Percentiles rank a stretch among this genome's conserved stretches.
These are phyloP conservation scores for Entomortierella parvispora DNA, from an alignment of 192 early-diverging fungal genomes.

Conservation along the genomic window DNA sequence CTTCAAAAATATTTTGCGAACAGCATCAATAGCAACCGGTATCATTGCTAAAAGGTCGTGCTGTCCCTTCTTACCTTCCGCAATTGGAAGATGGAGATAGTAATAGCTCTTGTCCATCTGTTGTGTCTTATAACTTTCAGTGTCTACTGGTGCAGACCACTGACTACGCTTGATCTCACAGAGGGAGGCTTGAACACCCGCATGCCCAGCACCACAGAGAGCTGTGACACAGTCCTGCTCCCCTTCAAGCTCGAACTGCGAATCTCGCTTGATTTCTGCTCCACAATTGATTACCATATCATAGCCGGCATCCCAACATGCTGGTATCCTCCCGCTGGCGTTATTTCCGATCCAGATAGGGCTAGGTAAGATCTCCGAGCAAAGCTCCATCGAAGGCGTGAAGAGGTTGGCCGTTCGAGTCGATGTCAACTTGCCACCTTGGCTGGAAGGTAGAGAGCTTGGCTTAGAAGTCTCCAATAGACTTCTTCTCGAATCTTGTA, in stretches of 20 bases:
- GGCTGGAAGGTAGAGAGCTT: too few species aligned
- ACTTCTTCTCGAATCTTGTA: slow-evolving; percentile 19
- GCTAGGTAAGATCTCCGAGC: slow-evolving; percentile 42
- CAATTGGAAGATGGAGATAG: slow-evolving; percentile 81
- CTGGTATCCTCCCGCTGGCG: slow-evolving; percentile 37
- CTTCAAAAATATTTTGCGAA: slow-evolving; percentile 43
- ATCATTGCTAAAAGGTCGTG: slow-evolving; percentile 67
- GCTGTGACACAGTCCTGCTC: not conserved
- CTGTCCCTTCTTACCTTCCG: slow-evolving; percentile 91
- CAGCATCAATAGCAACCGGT: slow-evolving; percentile 64
- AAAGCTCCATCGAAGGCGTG: slow-evolving; percentile 48
- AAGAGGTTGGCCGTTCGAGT: not conserved
- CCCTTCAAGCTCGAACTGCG: slow-evolving; percentile 12
- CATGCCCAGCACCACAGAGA: slow-evolving; percentile 15
- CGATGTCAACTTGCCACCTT: slow-evolving; percentile 29
- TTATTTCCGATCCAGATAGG: slow-evolving; percentile 51
- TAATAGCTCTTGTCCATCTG: slow-evolving; percentile 9
- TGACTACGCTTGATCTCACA: slow-evolving; percentile 27
- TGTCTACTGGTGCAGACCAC: not conserved
- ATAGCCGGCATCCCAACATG: slow-evolving; percentile 58
- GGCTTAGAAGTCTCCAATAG: slow-evolving; percentile 3
- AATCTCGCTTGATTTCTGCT: slow-evolving; percentile 35
- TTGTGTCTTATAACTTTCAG: not conserved
- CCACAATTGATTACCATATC: slow-evolving; percentile 85
- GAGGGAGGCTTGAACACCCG: slow-evolving; percentile 23